phyloP scores from a whole-genome alignment of 2,329 filamentous ascomycete genomes.

The Niveomyces coronatus region DNA sequence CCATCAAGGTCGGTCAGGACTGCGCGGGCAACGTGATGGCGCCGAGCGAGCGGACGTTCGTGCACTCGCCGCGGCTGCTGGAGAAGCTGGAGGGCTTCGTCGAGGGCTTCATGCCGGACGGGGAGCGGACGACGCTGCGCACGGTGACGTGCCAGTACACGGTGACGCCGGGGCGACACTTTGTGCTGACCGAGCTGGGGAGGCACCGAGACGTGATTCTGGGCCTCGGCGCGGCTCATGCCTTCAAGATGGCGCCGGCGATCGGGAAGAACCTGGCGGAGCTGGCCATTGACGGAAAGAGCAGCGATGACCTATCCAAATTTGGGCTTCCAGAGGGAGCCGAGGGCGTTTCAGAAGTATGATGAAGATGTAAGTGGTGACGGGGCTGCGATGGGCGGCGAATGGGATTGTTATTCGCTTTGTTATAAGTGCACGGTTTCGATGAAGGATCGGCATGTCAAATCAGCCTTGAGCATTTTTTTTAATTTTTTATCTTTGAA shows the following conservation, averaged over 20 bases:
- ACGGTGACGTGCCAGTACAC: constrained; percentile 19
- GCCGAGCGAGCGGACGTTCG: constrained; percentile 9
- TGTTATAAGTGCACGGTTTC: too few relatives aligned
- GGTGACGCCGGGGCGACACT: constrained; percentile 16
- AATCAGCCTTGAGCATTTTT: too few relatives aligned
- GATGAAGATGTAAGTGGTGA: too few relatives aligned
- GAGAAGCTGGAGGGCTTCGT: not conserved
- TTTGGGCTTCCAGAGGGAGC: constrained; percentile 8
- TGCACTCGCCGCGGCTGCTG: constrained; percentile 7
- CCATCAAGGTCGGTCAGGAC: constrained; percentile 11
- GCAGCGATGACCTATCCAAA: constrained; percentile 13
- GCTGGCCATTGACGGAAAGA: constrained; percentile 16
- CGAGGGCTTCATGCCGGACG: not conserved
- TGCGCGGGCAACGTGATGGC: constrained; percentile 10
- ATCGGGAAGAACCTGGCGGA: constrained; percentile 17
- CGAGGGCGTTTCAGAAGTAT: not conserved
- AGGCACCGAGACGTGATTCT: constrained; percentile 13
- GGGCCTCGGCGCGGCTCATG: constrained; percentile 14
- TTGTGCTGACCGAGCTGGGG: constrained; percentile 14
- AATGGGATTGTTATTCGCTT: too few relatives aligned
- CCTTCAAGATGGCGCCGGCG: constrained; percentile 17
- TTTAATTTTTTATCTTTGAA: too few relatives aligned
- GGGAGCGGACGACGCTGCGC: constrained; percentile 11
- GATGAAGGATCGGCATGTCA: too few relatives aligned
- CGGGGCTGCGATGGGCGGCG: too few relatives aligned